Conservation (phyloP, 2,329 filamentous ascomycete species). For the Aspergillus ochraceoroseus region DNA sequence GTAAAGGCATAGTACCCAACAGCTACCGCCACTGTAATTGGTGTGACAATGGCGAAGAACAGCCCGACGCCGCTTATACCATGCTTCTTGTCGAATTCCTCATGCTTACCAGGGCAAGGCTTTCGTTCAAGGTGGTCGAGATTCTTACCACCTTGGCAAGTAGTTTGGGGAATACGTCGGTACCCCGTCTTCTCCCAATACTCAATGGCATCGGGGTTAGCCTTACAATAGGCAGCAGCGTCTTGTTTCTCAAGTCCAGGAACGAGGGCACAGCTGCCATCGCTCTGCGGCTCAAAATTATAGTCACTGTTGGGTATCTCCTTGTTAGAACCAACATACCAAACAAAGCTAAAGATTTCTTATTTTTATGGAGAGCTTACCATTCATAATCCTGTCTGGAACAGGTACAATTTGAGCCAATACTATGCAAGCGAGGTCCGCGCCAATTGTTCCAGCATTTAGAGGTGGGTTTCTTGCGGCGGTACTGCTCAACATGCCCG, state of each 20-base stretch:
- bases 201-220: conserved; percentile 64
- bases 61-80: conserved; percentile 66
- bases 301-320: conserved; percentile 61
- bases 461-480: conserved; percentile 76
- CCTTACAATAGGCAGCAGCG: conserved; percentile 54
- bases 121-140: conserved; percentile 63
- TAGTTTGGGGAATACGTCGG: conserved; percentile 82
- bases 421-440: conserved; percentile 65
- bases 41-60: conserved; percentile 78
- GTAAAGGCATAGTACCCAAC: conserved; percentile 80
- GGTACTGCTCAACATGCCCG: conserved; percentile 81
- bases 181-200: conserved; percentile 86
- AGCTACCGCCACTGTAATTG: conserved; percentile 64
- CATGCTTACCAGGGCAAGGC: conserved; percentile 72
- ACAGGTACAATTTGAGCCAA: conserved; percentile 73
- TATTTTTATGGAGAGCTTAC: conserved; percentile 47
- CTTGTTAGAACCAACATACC: conserved; percentile 1
- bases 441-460: conserved; percentile 77
- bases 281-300: conserved; percentile 77
- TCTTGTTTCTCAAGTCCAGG: conserved; percentile 63
- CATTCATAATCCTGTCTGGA: conserved; percentile 87
- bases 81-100: conserved; percentile 72
- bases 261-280: conserved; percentile 73
- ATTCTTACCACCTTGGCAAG: conserved; percentile 70
- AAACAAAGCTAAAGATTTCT: background rate